Evolutionary conservation across 2,329 filamentous ascomycete species (phyloP).

Genomic region (Talaromyces rugulosus): DNA sequence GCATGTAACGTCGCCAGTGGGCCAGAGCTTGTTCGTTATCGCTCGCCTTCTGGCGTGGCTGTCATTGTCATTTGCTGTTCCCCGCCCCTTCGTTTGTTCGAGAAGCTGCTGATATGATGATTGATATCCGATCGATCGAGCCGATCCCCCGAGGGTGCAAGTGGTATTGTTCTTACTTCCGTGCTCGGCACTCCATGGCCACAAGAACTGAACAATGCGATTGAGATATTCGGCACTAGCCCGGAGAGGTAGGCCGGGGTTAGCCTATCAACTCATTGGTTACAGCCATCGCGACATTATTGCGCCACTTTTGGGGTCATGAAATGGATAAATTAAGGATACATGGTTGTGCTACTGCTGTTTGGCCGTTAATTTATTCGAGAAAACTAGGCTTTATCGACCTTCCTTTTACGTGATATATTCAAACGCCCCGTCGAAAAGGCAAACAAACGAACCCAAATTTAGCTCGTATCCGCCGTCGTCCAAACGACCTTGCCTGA

Average conservation of each 20-base stretch:
- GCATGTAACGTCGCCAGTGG: neutral
- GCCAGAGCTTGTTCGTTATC: neutral
- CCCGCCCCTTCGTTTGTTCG: neutral
- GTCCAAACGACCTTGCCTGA: conserved; percentile 6
- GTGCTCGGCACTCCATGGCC: too few relatives aligned
- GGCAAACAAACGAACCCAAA: neutral
- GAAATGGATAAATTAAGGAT: neutral
- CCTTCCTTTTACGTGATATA: neutral
- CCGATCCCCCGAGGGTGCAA: neutral
- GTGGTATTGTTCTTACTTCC: too few relatives aligned
- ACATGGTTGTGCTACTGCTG: neutral
- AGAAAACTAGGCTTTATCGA: neutral
- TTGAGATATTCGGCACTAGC: neutral
- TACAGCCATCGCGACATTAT: neutral
- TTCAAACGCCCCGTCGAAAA: too few relatives aligned
- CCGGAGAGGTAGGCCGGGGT: neutral
- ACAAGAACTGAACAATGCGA: neutral
- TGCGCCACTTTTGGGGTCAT: neutral
- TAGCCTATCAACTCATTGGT: neutral
- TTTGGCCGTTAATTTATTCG: neutral
- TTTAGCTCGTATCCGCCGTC: neutral
- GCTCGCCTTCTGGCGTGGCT: neutral
- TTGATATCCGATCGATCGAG: neutral
- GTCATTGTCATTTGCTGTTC: neutral
- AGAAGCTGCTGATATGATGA: neutral